Percentiles rank a stretch among this genome's conserved stretches.
Evolutionary conservation across 2,329 filamentous ascomycete genomes (phyloP).

Genomic region (Aspergillus costaricaensis): DNA sequence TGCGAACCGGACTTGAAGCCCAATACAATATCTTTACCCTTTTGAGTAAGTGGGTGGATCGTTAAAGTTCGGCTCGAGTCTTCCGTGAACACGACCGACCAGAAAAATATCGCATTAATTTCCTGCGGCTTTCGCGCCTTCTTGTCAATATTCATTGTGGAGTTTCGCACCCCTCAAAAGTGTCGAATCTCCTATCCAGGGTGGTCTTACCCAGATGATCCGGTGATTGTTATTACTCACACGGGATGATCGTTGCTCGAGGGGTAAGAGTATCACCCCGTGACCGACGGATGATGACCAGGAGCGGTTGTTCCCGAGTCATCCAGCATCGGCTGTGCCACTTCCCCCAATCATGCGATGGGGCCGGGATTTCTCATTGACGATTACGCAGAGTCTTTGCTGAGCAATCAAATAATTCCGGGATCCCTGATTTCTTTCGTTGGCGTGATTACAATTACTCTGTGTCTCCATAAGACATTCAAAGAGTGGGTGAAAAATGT

Average conservation of each 20-base stretch:
- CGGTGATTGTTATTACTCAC: background rate
- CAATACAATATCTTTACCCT: background rate
- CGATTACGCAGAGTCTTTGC: background rate
- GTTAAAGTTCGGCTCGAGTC: background rate
- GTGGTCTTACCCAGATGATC: background rate
- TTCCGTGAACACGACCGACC: background rate
- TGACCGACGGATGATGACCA: background rate
- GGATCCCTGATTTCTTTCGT: background rate
- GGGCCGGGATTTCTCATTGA: background rate
- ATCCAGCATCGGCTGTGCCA: conserved; percentile 1
- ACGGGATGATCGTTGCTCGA: background rate
- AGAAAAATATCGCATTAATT: background rate
- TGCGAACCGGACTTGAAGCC: background rate
- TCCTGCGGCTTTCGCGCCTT: background rate
- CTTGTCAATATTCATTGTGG: background rate
- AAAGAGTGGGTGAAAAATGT: background rate
- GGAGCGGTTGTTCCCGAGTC: conserved; percentile 9
- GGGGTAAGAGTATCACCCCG: background rate
- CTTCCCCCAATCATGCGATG: conserved; percentile 11
- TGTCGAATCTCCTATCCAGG: background rate
- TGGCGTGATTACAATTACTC: conserved; percentile 2
- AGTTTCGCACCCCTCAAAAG: background rate
- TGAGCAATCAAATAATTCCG: background rate
- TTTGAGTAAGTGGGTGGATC: background rate
- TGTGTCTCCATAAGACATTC: background rate